Conservation (phyloP, 768 basidiomycete species). For the Hortiboletus campestris region DNA sequence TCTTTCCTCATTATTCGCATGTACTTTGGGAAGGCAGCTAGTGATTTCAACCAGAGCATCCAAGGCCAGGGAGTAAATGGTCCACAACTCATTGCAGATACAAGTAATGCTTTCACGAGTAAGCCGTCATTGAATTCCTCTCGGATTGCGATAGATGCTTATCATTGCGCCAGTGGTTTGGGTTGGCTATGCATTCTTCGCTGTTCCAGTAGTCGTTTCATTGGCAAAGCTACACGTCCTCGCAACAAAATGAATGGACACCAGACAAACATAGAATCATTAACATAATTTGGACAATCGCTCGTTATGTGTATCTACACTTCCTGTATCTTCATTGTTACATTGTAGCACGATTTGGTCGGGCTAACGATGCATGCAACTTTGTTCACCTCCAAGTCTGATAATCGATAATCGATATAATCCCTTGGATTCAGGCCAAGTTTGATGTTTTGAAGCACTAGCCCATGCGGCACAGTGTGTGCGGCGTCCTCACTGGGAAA, state of each 20-base stretch:
- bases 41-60: conserved; percentile 73
- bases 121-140: conserved; percentile 26
- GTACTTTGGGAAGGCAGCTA: conserved; percentile 78
- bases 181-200: conserved; percentile 75
- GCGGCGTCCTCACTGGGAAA: too few relatives aligned
- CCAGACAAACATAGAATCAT: neutral
- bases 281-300: neutral
- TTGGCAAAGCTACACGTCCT: conserved; percentile 67
- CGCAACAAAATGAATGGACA: conserved; percentile 37
- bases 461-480: too few relatives aligned
- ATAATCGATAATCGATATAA: too few relatives aligned
- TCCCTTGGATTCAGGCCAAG: neutral
- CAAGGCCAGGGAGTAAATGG: conserved; percentile 48
- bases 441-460: too few relatives aligned
- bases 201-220: conserved; percentile 65
- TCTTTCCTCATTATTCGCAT: conserved; percentile 72
- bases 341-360: neutral
- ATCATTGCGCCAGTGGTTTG: conserved; percentile 57
- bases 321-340: neutral
- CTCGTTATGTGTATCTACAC: neutral
- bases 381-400: neutral
- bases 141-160: neutral
- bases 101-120: conserved; percentile 79
- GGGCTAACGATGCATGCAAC: neutral
- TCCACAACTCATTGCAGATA: conserved; percentile 57